A percentile compares a stretch with the other conserved stretches of the same genome.
Evolutionary conservation across 2,329 filamentous ascomycete species (phyloP).

Genomic region (Lasiodiplodia hormozganensis): DNA sequence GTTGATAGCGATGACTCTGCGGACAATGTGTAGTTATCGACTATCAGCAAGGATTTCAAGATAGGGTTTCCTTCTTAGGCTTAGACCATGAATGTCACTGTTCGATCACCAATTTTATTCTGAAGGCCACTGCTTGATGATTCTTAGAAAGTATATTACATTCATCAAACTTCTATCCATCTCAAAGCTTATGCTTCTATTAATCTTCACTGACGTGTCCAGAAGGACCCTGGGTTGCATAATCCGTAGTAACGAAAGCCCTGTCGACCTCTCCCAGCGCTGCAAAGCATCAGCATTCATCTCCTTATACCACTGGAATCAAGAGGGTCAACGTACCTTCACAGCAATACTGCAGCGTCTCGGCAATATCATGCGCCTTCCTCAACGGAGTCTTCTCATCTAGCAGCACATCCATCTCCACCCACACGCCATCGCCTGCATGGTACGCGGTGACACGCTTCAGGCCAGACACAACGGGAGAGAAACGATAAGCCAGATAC

Average conservation of each 20-base stretch:
- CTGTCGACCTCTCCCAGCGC: conserved; percentile 59
- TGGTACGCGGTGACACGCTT: conserved; percentile 66
- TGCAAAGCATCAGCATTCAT: not conserved
- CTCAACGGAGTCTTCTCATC: conserved; percentile 60
- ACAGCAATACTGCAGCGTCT: conserved; percentile 68
- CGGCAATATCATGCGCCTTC: conserved; percentile 65
- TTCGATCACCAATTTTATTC: no score
- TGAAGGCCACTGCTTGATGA: no score
- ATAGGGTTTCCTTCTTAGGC: no score
- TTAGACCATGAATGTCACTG: no score
- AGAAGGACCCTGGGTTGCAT: conserved; percentile 49
- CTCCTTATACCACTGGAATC: conserved; percentile 40
- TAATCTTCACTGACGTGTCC: conserved; percentile 46
- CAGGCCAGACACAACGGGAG: conserved; percentile 60
- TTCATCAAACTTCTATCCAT: no score
- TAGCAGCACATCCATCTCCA: conserved; percentile 67
- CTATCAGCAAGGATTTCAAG: no score
- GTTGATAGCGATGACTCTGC: no score
- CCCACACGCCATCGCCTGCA: conserved; percentile 68
- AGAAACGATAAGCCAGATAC: conserved; percentile 65
- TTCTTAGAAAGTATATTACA: no score
- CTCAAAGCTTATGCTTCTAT: not conserved
- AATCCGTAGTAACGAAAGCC: conserved; percentile 61
- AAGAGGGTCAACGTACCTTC: conserved; percentile 51
- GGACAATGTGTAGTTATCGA: no score